Base-by-base conservation (phyloP, 106 monocot genomes). In the Hemerocallis citrina region DNA sequence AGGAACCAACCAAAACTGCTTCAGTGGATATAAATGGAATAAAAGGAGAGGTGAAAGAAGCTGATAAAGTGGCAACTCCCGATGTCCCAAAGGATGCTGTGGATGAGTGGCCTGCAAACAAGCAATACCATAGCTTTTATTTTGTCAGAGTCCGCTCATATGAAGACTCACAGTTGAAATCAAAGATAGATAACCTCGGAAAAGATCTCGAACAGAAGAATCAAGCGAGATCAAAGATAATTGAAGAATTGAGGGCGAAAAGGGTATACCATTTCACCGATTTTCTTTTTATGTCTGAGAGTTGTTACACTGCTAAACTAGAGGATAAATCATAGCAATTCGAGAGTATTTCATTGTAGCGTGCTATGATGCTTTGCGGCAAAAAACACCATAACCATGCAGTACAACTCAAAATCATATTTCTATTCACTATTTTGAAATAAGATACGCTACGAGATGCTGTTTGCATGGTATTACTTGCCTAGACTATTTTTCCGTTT, bases 81-180 rank as follows among this genome's bases (percentile, higher is more conserved):
- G 65, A 54, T 45, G 24, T 79, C 28, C 89, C 79, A 15, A 79
- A 85, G 70, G 82, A 89, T 83, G 93, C 82, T 52, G 57, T 67
- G 8, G 93, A 79, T 23, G 85, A 89, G 38, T 94, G 93, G 93
- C 85, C 85, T 61, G 76, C 59, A 58, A 72, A 67, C 36, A 79
- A 80, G 65, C 52, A 89, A 72, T 62, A 77, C 4, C 75, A 82
- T 44, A 64, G 15, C 1, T 94, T 89, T 35, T 94, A 77, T 75
- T 74, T 89, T 39, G 61, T 80, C 32, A 85, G 59, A 62, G 38
- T 72, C 55, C 71, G 85, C 48, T 35, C 72, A 33, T 64, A 67
- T 58, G 93, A 94, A 34, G 80, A 94, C 44, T 83, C 89, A 33
- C 73, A 89, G 55, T 43, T 94, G 34, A 94, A 74, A 62, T 38